Conservation (phyloP, 208 protist genomes). For the Herpetomonas tarakana region DNA sequence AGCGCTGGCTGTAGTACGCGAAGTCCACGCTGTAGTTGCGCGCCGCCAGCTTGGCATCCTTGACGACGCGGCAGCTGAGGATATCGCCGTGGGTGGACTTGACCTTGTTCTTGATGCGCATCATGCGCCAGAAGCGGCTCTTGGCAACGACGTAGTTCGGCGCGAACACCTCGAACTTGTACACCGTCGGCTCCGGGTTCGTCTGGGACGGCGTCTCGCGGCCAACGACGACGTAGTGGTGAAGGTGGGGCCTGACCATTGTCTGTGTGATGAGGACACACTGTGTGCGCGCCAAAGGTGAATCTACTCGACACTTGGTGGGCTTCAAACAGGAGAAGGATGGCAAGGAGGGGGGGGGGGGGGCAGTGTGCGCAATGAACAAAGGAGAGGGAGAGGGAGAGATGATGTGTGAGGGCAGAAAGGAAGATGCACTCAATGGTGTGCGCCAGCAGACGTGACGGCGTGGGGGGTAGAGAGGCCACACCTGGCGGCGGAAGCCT, state of each 20-base stretch:
- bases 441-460: no score
- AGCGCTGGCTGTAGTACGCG: conserved; percentile 98
- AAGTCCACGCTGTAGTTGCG: conserved; percentile 99
- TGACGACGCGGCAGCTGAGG: conserved; percentile 91
- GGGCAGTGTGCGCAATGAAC: no score
- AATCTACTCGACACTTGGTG: conserved; percentile 8
- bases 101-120: conserved; percentile 97
- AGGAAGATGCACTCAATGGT: no score
- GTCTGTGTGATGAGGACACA: conserved; percentile 80
- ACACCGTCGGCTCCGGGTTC: conserved; percentile 94
- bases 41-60: conserved; percentile 95
- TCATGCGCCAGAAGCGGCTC: conserved; percentile 99
- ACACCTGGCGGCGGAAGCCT: no score
- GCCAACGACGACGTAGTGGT: conserved; percentile 95
- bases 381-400: no score
- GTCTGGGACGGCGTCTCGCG: conserved; percentile 92
- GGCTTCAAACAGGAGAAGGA: neutral
- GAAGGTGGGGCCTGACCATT: conserved; percentile 82
- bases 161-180: conserved; percentile 99
- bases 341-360: neutral
- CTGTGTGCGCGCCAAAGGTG: no score
- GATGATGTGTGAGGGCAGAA: no score
- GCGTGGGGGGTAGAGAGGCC: no score
- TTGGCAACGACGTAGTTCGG: conserved; percentile 98
- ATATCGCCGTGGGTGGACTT: conserved; percentile 98